Conservation (phyloP, 305 asterid genomes). For the Solanum hybrid region DNA sequence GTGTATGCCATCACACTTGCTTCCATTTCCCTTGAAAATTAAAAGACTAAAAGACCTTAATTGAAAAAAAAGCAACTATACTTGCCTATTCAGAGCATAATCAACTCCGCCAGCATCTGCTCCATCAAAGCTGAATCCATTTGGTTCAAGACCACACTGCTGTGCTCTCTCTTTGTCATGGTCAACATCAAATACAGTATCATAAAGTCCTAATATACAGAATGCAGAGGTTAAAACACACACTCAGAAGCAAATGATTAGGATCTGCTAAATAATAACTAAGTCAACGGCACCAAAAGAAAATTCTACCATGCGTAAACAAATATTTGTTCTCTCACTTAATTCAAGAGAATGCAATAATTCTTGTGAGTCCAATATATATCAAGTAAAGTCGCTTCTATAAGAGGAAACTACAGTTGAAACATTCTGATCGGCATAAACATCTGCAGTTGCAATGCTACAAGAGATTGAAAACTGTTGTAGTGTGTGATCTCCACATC, state of each 20-base stretch:
- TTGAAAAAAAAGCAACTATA: not conserved
- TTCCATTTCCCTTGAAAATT: not conserved
- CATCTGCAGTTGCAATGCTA: not conserved
- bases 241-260: not conserved
- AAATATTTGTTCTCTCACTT: not conserved
- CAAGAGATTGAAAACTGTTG: not conserved
- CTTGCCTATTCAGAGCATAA: conserved; percentile 90
- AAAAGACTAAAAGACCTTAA: not conserved
- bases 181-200: conserved; percentile 94
- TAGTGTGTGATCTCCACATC: not conserved
- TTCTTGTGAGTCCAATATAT: not conserved
- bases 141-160: conserved; percentile 69
- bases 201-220: conserved; percentile 62
- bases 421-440: not conserved
- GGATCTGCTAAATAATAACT: not conserved
- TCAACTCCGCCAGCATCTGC: conserved; percentile 95
- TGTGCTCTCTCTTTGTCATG: conserved; percentile 82
- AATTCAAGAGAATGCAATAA: not conserved
- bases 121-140: conserved; percentile 92
- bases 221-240: not conserved
- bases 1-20: not conserved
- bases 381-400: not conserved
- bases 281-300: not conserved
- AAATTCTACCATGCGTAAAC: not conserved
- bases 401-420: not conserved